These are phyloP conservation scores for Rhododendron ovatum DNA, from an alignment of 148 eudicot genomes.

Conservation along the genomic window DNA sequence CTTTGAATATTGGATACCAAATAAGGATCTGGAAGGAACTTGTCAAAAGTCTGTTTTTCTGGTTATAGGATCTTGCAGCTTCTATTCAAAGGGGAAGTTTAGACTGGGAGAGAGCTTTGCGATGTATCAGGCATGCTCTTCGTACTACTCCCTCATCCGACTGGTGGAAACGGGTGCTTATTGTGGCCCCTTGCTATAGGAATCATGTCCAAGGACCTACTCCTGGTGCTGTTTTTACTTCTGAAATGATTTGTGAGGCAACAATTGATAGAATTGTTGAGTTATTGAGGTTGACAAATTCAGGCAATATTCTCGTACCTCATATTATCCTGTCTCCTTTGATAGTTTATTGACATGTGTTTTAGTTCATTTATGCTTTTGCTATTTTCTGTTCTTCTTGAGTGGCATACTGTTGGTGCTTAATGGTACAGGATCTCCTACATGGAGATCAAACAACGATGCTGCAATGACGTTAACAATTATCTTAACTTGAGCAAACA, in stretches of 20 bases:
- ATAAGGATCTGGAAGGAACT: background rate
- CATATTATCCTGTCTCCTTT: background rate
- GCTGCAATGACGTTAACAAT: background rate
- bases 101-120: conserved; percentile 97
- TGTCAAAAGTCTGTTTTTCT: background rate
- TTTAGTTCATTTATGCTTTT: background rate
- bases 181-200: conserved; percentile 78
- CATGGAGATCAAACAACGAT: background rate
- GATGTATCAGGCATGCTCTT: conserved; percentile 90
- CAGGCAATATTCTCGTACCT: conserved; percentile 47
- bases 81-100: conserved; percentile 88
- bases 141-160: conserved; percentile 94
- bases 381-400: background rate
- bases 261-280: conserved; percentile 87
- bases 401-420: background rate
- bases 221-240: conserved; percentile 93
- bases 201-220: conserved; percentile 48
- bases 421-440: background rate
- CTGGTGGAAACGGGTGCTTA: conserved; percentile 97
- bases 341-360: background rate
- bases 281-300: conserved; percentile 84
- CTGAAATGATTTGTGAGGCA: conserved; percentile 96
- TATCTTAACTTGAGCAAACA: background rate
- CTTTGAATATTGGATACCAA: background rate
- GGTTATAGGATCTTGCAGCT: conserved; percentile 73